These are phyloP conservation scores for Mycena galericulata DNA, from an alignment of 768 basidiomycete genomes.

Conservation along the genomic window DNA sequence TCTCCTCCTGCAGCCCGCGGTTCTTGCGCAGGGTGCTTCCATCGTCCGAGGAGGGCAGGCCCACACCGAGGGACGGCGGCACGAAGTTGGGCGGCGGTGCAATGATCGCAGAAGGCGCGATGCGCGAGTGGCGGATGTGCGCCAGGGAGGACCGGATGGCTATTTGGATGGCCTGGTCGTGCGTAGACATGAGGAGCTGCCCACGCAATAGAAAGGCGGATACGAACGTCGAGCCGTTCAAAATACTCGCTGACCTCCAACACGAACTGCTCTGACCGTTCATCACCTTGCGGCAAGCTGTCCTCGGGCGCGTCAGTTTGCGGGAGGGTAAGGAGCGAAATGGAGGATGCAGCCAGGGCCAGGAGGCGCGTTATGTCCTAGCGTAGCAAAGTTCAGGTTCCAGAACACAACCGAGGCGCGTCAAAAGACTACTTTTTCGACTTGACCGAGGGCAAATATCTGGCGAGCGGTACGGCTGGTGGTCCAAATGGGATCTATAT, in stretches of 20 bases:
- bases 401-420: not conserved
- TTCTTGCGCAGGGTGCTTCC: conserved; percentile 52
- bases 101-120: conserved; percentile 89
- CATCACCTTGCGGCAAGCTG: conserved; percentile 80
- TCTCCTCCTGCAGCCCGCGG: conserved; percentile 82
- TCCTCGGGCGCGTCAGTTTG: conserved; percentile 81
- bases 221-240: conserved; percentile 78
- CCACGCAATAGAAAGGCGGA: conserved; percentile 6
- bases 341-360: conserved; percentile 80
- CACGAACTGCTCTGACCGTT: conserved; percentile 88
- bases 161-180: conserved; percentile 76
- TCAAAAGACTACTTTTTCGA: conserved; percentile 71
- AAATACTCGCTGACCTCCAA: conserved; percentile 89
- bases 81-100: conserved; percentile 80
- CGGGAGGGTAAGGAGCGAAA: conserved; percentile 84
- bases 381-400: conserved; percentile 14
- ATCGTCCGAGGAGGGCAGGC: conserved; percentile 61
- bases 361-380: conserved; percentile 86
- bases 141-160: conserved; percentile 83
- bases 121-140: conserved; percentile 84
- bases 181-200: conserved; percentile 7
- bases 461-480: conserved; percentile 85
- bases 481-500: conserved; percentile 84
- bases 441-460: conserved; percentile 83
- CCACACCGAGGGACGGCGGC: conserved; percentile 84